Base-by-base conservation (phyloP, 352 stramenopile genomes). In the Achlya hypogyna region DNA sequence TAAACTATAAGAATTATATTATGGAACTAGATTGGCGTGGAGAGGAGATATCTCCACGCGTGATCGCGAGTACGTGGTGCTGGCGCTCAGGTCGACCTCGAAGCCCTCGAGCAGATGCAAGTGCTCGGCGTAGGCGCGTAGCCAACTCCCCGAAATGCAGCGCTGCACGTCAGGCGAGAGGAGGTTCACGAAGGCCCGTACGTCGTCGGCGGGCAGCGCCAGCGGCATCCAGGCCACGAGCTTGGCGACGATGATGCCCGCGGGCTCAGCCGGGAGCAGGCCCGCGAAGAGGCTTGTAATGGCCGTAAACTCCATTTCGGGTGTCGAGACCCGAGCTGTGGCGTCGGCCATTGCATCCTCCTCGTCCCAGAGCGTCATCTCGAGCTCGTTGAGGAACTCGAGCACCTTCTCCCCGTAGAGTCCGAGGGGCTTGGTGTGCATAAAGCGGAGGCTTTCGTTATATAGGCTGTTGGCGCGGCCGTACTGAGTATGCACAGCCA, bases 171-270 rank as follows among this genome's bases (percentile, higher is more conserved):
- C 74, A 20, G 69, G 20, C 51, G 76, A 75, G 53, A 89, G 86
- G 1, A 87, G 69, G 45, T 68, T 66, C 16, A 87, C 66, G 54
- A 89, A 89, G 5, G 74, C 64, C 29, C 76, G 65, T 53, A 83
- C 74, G 29, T 87, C 78, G 8, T 71, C 54, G 23, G 83, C 78
- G 35, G 62, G 71, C 69, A 86, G 73, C 56, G 78, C 71, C 29
- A 75, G 76, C 62, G 78, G 81, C 81, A 89, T 87, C 79, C 79
- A 89, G 4, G 79, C 81, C 4, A 90, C 73, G 32, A 90, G 42
- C 66, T 88, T 83, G 4, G 79, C 77, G 27, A 88, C 64, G 35
- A 88, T 74, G 22, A 88, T 73, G 29, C 77, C 75, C 43, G 75
- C 74, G 35, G 65, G 70, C 35, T 78, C 74, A 10, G 86, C 76